These are phyloP conservation scores for Euphorbia neoarborescens DNA, from an alignment of 441 rosid species.

Conservation along the genomic window DNA sequence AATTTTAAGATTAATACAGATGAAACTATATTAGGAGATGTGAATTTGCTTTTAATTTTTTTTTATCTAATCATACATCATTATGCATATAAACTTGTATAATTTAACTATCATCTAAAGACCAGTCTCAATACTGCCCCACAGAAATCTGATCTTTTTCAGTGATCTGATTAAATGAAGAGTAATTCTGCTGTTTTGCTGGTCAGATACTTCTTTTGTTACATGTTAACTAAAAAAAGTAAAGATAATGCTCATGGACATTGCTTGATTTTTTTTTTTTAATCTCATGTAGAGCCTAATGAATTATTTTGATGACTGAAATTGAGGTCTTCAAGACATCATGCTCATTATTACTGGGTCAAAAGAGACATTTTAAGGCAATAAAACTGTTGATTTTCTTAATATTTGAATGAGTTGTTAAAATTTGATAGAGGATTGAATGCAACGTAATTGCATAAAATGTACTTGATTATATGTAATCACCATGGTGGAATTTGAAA, in stretches of 20 bases:
- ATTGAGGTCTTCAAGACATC: background rate
- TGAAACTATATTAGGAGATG: background rate
- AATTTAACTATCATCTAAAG: background rate
- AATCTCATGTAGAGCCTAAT: background rate
- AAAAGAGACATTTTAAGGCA: background rate
- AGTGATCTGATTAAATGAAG: background rate
- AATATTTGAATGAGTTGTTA: background rate
- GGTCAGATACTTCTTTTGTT: background rate
- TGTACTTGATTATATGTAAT: conserved; percentile 9
- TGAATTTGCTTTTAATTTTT: background rate
- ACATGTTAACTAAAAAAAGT: background rate
- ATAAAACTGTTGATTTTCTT: background rate
- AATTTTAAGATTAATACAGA: background rate
- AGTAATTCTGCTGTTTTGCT: background rate
- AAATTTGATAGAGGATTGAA: background rate
- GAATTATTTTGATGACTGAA: background rate
- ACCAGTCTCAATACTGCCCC: background rate
- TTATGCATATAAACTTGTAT: background rate
- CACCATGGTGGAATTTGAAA: background rate
- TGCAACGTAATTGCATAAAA: background rate
- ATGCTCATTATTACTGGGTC: background rate
- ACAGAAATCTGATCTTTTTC: background rate
- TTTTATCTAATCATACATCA: background rate
- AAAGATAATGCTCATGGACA: background rate
- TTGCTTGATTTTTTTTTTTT: background rate